These are phyloP conservation scores for Neurospora crassa DNA, from an alignment of 2,329 filamentous ascomycete genomes.

Conservation along the genomic window DNA sequence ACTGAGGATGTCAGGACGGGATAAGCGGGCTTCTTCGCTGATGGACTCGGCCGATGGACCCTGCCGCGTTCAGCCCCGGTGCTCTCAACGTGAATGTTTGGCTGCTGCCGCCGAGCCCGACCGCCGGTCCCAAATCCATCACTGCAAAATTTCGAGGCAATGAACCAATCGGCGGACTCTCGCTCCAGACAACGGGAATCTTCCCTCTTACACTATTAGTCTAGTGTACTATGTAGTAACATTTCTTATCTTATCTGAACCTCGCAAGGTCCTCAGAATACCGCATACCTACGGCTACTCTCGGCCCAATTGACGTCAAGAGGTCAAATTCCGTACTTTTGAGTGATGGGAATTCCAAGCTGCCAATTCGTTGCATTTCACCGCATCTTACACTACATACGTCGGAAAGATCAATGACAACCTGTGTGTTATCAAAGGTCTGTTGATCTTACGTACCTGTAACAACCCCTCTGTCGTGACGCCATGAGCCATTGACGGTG, in stretches of 20 bases:
- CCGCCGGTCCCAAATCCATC: not conserved
- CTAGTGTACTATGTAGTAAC: too few species aligned
- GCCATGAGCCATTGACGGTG: slow-evolving; percentile 7
- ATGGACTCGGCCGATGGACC: not conserved
- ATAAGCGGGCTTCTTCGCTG: not conserved
- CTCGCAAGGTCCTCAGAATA: slow-evolving; percentile 4
- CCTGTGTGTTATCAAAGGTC: not conserved
- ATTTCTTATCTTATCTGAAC: slow-evolving; percentile 7
- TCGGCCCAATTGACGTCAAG: slow-evolving; percentile 16
- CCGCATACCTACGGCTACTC: slow-evolving; percentile 20
- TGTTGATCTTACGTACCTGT: not conserved
- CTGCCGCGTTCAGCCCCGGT: not conserved
- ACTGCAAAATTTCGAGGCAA: not conserved
- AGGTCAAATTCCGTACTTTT: not conserved
- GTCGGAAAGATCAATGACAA: not conserved
- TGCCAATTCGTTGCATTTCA: not conserved
- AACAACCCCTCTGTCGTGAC: not conserved
- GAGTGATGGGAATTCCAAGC: not conserved
- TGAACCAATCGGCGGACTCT: not conserved
- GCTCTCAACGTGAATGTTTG: not conserved
- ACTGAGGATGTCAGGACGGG: too few species aligned
- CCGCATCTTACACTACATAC: not conserved
- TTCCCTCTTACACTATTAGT: too few species aligned
- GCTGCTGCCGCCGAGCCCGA: not conserved
- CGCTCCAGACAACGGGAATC: not conserved